phyloP scores from a whole-genome alignment of 1,284 basidiomycete species.

The Cerioporus squamosus region DNA sequence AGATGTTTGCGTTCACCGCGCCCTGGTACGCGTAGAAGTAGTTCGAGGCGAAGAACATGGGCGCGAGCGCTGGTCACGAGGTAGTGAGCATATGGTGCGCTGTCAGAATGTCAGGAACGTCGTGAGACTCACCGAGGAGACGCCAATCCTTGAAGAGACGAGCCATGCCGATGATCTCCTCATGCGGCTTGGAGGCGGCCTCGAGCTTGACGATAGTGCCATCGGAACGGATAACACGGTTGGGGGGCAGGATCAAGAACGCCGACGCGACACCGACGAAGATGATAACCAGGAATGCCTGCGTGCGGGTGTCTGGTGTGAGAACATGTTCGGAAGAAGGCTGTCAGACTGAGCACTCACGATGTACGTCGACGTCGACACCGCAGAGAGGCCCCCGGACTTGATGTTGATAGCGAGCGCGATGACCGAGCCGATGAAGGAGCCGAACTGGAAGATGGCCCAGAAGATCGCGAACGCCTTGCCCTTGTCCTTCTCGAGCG shows the following conservation, averaged over 20 bases:
- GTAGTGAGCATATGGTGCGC: neutral
- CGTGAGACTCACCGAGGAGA: constrained; percentile 32
- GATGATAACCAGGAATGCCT: constrained; percentile 47
- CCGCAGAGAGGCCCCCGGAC: constrained; percentile 34
- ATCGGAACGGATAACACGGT: constrained; percentile 43
- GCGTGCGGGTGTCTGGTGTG: neutral
- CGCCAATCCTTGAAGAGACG: constrained; percentile 44
- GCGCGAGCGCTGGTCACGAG: constrained; percentile 34
- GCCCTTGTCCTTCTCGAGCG: constrained; percentile 59
- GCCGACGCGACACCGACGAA: constrained; percentile 44
- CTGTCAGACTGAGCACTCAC: constrained; percentile 15
- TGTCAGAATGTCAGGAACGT: neutral
- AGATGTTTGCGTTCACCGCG: constrained; percentile 39
- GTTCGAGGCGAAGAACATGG: constrained; percentile 48
- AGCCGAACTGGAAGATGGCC: constrained; percentile 59
- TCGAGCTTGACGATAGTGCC: constrained; percentile 44
- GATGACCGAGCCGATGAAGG: constrained; percentile 54
- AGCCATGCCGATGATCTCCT: constrained; percentile 39
- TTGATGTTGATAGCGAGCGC: constrained; percentile 49
- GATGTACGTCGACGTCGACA: constrained; percentile 46
- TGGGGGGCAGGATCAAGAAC: constrained; percentile 42
- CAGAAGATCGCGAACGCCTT: constrained; percentile 53
- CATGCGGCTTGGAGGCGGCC: constrained; percentile 37
- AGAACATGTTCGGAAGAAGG: neutral
- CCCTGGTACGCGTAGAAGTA: constrained; percentile 49